Base-by-base conservation (phyloP, 2,329 filamentous ascomycete species). In the Orbilia blumenaviensis region DNA sequence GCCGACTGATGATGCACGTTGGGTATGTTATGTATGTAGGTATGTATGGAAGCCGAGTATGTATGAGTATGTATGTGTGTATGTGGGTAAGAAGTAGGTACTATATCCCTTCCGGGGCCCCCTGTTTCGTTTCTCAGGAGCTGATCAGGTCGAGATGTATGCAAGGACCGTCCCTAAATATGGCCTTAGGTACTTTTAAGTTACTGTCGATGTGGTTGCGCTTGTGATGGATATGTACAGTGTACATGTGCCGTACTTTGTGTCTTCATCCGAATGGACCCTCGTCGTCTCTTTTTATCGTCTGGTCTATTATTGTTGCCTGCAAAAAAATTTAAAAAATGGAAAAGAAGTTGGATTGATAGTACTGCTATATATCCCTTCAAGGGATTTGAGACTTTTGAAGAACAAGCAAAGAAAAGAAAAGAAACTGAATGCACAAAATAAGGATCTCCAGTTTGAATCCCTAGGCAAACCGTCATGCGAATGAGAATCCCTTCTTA, bases 111-210 rank as follows among this genome's bases (percentile, higher is more conserved):
- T n/a, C n/a, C 14, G 32, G 14, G 14, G 4, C 50, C 52, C 52
- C 52, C 52, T 56, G 52, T 56, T 56, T 56, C 52, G 52, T 56
- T 56, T 56, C 52, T 56, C 52, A 56, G 52, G 52, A 56, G 52
- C 52, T 25, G 48, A 56, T 36, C 52, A 38, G 52, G 16, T 56
- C 29, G 32, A 38, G 16, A 38, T 23, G 52, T 56, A 56, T 56
- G 29, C 29, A 38, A 7, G 52, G n/a, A n/a, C n/a, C n/a, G n/a
- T n/a, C n/a, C n/a, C n/a, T n/a, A n/a, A n/a, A n/a, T n/a, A n/a
- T n/a, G n/a, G n/a, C n/a, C n/a, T n/a, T n/a, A n/a, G n/a, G n/a
- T n/a, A n/a, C n/a, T n/a, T n/a, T n/a, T n/a, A n/a, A n/a, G n/a
- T n/a, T n/a, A n/a, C n/a, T n/a, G n/a, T n/a, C n/a, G n/a, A n/a